Evolutionary conservation across 352 stramenopile species (phyloP).

Genomic region (Phytopythium montanum): DNA sequence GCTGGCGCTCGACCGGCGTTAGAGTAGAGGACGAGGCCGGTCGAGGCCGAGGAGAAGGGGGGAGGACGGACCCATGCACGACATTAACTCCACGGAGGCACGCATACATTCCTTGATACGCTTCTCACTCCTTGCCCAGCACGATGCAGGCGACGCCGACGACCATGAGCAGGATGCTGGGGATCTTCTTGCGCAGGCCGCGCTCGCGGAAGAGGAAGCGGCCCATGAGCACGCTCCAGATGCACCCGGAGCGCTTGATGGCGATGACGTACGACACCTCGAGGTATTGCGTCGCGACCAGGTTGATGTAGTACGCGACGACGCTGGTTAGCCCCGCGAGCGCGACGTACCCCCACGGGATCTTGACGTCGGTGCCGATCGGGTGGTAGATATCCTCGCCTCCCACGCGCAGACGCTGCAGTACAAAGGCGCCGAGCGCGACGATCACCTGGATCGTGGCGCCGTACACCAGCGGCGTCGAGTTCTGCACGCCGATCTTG

Average conservation of each 20-base stretch:
- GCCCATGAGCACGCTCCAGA: slow-evolving; percentile 78
- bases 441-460: slow-evolving; percentile 73
- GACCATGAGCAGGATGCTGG: slow-evolving; percentile 79
- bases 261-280: slow-evolving; percentile 84
- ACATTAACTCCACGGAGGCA: neutral
- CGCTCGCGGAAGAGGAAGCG: slow-evolving; percentile 69
- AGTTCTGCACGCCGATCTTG: slow-evolving; percentile 82
- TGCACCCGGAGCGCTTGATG: slow-evolving; percentile 82
- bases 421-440: slow-evolving; percentile 47
- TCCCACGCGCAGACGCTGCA: slow-evolving; percentile 58
- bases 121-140: slow-evolving; percentile 49
- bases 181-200: slow-evolving; percentile 77
- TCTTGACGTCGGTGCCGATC: slow-evolving; percentile 48
- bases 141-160: slow-evolving; percentile 78
- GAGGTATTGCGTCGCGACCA: slow-evolving; percentile 70
- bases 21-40: neutral
- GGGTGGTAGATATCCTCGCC: slow-evolving; percentile 57
- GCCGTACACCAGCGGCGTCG: slow-evolving; percentile 68
- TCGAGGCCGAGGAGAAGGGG: no score
- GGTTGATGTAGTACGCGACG: slow-evolving; percentile 84
- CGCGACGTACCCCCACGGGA: slow-evolving; percentile 69
- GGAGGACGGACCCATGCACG: no score
- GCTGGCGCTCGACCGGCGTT: neutral
- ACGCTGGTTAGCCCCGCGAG: slow-evolving; percentile 66
- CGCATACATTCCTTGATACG: neutral